Base-by-base conservation (phyloP, 2,329 filamentous ascomycete species). In the Fusarium sp. region DNA sequence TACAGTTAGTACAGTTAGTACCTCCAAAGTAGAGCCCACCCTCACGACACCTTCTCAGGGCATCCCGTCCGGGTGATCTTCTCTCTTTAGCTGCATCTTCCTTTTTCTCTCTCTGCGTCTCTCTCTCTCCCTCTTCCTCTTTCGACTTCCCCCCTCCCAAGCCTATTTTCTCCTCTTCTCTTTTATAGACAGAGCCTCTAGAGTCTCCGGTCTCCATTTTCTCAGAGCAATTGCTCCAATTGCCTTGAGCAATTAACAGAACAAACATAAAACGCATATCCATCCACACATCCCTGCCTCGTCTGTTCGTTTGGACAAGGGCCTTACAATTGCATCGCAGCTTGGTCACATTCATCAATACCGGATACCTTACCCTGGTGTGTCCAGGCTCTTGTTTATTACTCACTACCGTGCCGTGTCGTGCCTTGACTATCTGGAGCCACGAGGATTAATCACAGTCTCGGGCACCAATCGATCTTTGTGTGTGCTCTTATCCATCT, bases 141-240 rank as follows among this genome's bases (percentile, higher is more conserved):
- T 53, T n/a, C 32, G 50, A 36, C 26, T 45, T 30, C 22, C 55
- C 30, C 36, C 45, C 32, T 35, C 32, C 30, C 45, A 62, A 68
- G 61, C 66, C 50, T 70, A 39, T 50, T 41, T 50, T 41, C 57
- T 60, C 60, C 36, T 54, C 57, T 63, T 58, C 55, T 60, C 44
- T 47, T 36, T 50, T 60, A 39, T 42, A 66, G 70, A 36, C 41
- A 70, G 70, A 74, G 66, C 60, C 66, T 66, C 42, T 63, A 59
- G 61, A 74, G 70, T 59, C 67, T 74, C 63, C 44, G 41, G 51
- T 28, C 63, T 42, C 55, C 67, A 59, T 39, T 58, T 58, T 50
- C 41, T 44, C 45, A 47, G 55, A 65, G 71, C 71, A 72, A 60
- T 69, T 73, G 64, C 57, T 63, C 57, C 72, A 70, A 75, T 74